phyloP scores from a whole-genome alignment of 2,329 filamentous ascomycete genomes.

The Sarocladium strictum region DNA sequence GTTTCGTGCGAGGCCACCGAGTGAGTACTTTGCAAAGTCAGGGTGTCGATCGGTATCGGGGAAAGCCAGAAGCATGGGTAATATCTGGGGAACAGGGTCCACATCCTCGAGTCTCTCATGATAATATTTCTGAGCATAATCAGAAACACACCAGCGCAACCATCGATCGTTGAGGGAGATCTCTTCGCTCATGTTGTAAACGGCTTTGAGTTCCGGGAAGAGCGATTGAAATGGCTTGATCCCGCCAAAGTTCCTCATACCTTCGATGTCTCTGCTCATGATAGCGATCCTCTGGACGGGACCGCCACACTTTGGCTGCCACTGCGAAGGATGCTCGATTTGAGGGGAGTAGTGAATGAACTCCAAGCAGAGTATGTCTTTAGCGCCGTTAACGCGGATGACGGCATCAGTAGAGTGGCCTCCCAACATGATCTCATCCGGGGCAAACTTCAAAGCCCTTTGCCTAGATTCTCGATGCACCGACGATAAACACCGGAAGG shows the following conservation, averaged over 20 bases:
- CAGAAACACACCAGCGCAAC: slow-evolving; percentile 9
- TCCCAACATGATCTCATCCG: slow-evolving; percentile 9
- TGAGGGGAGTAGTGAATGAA: not conserved
- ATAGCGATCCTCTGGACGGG: slow-evolving; percentile 1
- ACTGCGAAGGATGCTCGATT: not conserved
- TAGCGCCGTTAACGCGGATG: slow-evolving; percentile 11
- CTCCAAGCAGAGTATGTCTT: slow-evolving; percentile 10
- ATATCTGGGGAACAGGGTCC: not conserved
- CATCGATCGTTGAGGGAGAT: slow-evolving; percentile 1
- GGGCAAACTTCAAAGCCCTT: slow-evolving; percentile 9
- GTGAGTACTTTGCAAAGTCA: slow-evolving; percentile 8
- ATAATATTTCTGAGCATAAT: slow-evolving; percentile 7
- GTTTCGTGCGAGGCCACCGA: not conserved
- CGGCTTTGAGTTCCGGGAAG: slow-evolving; percentile 7
- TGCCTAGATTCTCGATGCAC: slow-evolving; percentile 11
- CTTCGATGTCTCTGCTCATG: not conserved
- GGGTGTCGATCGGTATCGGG: slow-evolving; percentile 2
- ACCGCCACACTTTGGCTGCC: slow-evolving; percentile 1
- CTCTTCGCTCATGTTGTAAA: slow-evolving; percentile 6
- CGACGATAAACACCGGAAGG: slow-evolving; percentile 3
- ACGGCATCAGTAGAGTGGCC: not conserved
- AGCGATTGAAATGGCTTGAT: not conserved
- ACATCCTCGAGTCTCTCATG: slow-evolving; percentile 5
- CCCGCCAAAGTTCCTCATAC: not conserved
- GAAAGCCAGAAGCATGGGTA: slow-evolving; percentile 1